Percentiles rank a stretch among this genome's conserved stretches.
Conservation (phyloP, 140 eudicot species). For the Ambrosia hybrid region DNA sequence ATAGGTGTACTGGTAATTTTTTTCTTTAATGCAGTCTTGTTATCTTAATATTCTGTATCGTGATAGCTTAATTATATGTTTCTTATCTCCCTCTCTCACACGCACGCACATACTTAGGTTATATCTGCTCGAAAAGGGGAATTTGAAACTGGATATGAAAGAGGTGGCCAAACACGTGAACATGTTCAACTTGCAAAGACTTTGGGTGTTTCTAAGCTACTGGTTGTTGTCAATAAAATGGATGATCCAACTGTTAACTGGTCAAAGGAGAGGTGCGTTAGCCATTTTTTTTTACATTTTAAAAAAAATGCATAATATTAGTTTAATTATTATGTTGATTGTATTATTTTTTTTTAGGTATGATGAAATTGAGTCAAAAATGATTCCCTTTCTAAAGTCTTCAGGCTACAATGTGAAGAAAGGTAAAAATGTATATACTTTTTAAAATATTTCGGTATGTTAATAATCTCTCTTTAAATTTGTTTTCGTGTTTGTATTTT, state of each 20-base stretch:
- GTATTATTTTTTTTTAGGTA: conserved; percentile 42
- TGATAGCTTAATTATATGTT: conserved; percentile 1
- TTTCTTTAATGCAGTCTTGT: conserved; percentile 11
- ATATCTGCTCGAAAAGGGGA: conserved; percentile 99
- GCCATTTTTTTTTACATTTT: not conserved
- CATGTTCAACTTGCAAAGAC: conserved; percentile 99
- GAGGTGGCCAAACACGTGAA: conserved; percentile 99
- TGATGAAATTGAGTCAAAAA: conserved; percentile 85
- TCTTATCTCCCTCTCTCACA: not conserved
- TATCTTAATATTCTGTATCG: not conserved
- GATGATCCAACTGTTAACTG: conserved; percentile 94
- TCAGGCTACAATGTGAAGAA: conserved; percentile 96
- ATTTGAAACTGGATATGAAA: conserved; percentile 98
- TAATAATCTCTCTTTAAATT: not conserved
- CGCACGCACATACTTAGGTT: conserved; percentile 43
- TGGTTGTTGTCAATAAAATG: conserved; percentile 98
- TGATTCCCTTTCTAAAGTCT: conserved; percentile 67
- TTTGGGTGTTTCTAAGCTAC: conserved; percentile 83
- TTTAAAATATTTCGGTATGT: not conserved
- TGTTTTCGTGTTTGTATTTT: too few relatives aligned
- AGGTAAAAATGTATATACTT: conserved; percentile 44
- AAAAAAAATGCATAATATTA: not conserved
- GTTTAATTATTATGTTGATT: not conserved
- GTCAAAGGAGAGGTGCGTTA: conserved; percentile 80
- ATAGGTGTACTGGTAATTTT: conserved; percentile 81